Evolutionary conservation across 1,284 basidiomycete species (phyloP).

Genomic region (Ganoderma lucidum): DNA sequence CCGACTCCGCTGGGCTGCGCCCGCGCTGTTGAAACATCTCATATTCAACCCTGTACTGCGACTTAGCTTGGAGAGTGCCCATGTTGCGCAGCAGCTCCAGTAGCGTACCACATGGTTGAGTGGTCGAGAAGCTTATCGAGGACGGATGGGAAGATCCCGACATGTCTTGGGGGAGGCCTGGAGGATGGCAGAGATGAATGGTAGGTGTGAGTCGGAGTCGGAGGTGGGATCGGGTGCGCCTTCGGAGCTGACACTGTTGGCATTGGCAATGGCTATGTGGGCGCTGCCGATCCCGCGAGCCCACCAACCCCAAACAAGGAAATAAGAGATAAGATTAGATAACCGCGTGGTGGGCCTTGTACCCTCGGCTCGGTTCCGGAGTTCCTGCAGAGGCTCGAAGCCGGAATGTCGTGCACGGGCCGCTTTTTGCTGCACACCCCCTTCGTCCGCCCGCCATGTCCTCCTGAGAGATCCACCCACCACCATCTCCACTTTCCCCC

Average conservation of each 20-base stretch:
- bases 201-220: background rate
- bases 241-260: too few species aligned
- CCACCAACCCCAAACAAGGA: background rate
- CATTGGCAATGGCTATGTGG: background rate
- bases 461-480: constrained; percentile 6
- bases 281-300: constrained; percentile 14
- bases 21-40: constrained; percentile 1
- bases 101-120: background rate
- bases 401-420: constrained; percentile 19
- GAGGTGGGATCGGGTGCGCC: background rate
- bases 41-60: background rate
- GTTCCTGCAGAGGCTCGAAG: constrained; percentile 20
- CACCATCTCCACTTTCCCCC: background rate
- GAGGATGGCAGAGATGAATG: background rate
- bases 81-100: background rate
- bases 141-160: background rate
- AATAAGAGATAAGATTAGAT: constrained; percentile 31
- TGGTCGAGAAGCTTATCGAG: background rate
- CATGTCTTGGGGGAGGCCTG: background rate
- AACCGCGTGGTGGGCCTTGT: constrained; percentile 29
- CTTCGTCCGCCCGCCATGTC: constrained; percentile 15
- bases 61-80: background rate
- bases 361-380: constrained; percentile 19
- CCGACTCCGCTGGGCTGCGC: constrained; percentile 4
- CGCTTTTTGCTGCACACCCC: constrained; percentile 25